phyloP scores from a whole-genome alignment of 1,139 yeast species.

The Lodderomyces beijingensis region DNA sequence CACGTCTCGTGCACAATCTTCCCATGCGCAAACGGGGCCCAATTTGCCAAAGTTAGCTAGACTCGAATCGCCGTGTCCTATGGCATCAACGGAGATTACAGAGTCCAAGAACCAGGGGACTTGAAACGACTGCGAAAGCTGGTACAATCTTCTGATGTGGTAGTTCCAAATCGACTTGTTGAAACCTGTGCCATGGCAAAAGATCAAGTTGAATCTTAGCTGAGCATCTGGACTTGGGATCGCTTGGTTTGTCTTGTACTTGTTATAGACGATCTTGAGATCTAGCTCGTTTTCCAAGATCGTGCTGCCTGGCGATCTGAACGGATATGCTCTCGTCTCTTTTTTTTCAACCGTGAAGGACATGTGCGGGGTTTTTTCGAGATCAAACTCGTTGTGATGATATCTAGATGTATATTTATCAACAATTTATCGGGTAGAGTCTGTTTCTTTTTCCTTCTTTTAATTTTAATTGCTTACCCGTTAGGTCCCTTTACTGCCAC shows the following conservation, averaged over 20 bases:
- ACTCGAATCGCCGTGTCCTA: conserved; percentile 66
- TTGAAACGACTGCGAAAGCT: conserved; percentile 15
- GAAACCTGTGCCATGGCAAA: conserved; percentile 71
- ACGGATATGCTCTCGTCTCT: conserved; percentile 25
- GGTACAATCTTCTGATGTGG: conserved; percentile 44
- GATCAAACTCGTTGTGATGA: no score
- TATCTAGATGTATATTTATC: no score
- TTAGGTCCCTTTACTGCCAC: no score
- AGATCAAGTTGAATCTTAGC: conserved; percentile 47
- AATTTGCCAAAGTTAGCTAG: conserved; percentile 47
- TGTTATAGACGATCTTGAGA: conserved; percentile 33
- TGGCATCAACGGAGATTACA: conserved; percentile 53
- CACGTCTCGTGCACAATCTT: conserved; percentile 61
- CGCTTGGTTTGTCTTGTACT: conserved; percentile 23
- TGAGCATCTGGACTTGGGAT: conserved; percentile 18
- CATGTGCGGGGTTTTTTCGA: no score
- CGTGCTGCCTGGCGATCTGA: conserved; percentile 32
- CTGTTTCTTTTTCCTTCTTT: no score
- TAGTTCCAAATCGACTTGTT: conserved; percentile 61
- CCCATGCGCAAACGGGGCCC: conserved; percentile 57
- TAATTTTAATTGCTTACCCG: no score
- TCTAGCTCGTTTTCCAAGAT: conserved; percentile 20
- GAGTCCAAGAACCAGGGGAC: conserved; percentile 31
- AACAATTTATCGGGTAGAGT: no score
- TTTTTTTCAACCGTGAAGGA: conserved; percentile 24